These are phyloP conservation scores for Claviceps paspali DNA, from an alignment of 2,329 filamentous ascomycete species.

Conservation along the genomic window DNA sequence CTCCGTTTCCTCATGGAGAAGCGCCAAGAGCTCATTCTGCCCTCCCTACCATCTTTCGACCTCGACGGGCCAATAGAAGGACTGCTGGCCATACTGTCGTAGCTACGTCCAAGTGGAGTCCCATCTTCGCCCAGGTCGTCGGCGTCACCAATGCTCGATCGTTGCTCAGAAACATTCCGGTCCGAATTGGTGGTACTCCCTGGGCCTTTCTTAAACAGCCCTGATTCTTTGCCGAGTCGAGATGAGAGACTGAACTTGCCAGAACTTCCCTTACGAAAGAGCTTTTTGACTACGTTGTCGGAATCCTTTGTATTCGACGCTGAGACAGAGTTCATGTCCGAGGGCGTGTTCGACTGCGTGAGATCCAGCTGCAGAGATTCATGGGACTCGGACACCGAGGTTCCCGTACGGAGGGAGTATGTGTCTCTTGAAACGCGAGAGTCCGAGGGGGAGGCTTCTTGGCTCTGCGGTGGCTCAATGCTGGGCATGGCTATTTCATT, in stretches of 20 bases:
- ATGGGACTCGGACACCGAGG: slow-evolving; percentile 44
- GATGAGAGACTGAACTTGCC: slow-evolving; percentile 50
- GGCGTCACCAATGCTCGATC: slow-evolving; percentile 41
- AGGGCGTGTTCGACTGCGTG: slow-evolving; percentile 39
- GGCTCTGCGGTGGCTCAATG: slow-evolving; percentile 20
- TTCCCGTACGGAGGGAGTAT: slow-evolving; percentile 40
- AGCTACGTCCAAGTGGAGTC: slow-evolving; percentile 30
- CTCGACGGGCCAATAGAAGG: slow-evolving; percentile 37
- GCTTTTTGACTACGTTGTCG: slow-evolving; percentile 43
- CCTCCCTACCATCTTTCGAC: slow-evolving; percentile 30
- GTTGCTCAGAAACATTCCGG: slow-evolving; percentile 37
- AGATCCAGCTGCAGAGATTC: slow-evolving; percentile 42
- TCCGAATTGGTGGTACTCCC: slow-evolving; percentile 43
- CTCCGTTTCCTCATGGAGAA: slow-evolving; percentile 47
- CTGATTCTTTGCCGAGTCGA: slow-evolving; percentile 36
- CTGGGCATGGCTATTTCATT: slow-evolving; percentile 22
- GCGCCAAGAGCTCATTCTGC: slow-evolving; percentile 36
- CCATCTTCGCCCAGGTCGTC: slow-evolving; percentile 36
- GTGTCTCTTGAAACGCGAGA: slow-evolving; percentile 41
- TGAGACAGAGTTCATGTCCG: slow-evolving; percentile 30
- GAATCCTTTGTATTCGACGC: slow-evolving; percentile 30
- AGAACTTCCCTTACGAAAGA: slow-evolving; percentile 50
- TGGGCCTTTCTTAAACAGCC: slow-evolving; percentile 43
- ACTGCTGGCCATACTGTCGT: slow-evolving; percentile 41
- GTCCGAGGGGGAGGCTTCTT: slow-evolving; percentile 35